Percentiles rank a stretch among this genome's conserved stretches.
phyloP scores from a whole-genome alignment of 345 rosid species.

The Sonneratia caseolaris region DNA sequence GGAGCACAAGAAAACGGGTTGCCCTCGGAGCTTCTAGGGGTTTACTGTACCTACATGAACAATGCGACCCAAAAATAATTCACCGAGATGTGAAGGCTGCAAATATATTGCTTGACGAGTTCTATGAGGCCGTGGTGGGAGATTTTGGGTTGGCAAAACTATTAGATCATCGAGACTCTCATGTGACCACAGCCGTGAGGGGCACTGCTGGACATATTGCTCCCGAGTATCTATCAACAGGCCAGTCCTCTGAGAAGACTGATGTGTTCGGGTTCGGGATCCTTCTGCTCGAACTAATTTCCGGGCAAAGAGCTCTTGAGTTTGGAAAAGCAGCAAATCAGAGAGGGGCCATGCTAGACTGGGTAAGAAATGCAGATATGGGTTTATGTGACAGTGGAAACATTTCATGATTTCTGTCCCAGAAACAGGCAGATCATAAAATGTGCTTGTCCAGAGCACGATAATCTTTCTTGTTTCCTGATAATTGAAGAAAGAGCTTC shows the following conservation, averaged over 20 bases:
- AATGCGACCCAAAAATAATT: constrained; percentile 90
- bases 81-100: constrained; percentile 96
- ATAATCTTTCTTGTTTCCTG: too few relatives aligned
- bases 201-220: constrained; percentile 96
- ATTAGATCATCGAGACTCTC: constrained; percentile 74
- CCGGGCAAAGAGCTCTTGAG: constrained; percentile 72
- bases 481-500: too few relatives aligned
- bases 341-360: constrained; percentile 78
- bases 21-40: constrained; percentile 92
- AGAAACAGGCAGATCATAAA: too few relatives aligned
- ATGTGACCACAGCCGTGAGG: constrained; percentile 85
- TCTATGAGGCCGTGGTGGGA: constrained; percentile 73
- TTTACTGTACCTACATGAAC: constrained; percentile 75
- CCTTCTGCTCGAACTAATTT: constrained; percentile 64
- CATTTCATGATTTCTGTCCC: too few relatives aligned
- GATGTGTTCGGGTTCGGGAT: constrained; percentile 89
- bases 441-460: too few relatives aligned
- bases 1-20: constrained; percentile 79
- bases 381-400: too few relatives aligned
- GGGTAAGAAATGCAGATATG: constrained; percentile 29
- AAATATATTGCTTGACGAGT: constrained; percentile 79
- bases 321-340: constrained; percentile 70
- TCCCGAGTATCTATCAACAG: constrained; percentile 80
- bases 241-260: constrained; percentile 90
- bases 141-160: constrained; percentile 91